These are phyloP conservation scores for Helotiales sp. DNA, from an alignment of 2,329 filamentous ascomycete genomes.

Conservation along the genomic window DNA sequence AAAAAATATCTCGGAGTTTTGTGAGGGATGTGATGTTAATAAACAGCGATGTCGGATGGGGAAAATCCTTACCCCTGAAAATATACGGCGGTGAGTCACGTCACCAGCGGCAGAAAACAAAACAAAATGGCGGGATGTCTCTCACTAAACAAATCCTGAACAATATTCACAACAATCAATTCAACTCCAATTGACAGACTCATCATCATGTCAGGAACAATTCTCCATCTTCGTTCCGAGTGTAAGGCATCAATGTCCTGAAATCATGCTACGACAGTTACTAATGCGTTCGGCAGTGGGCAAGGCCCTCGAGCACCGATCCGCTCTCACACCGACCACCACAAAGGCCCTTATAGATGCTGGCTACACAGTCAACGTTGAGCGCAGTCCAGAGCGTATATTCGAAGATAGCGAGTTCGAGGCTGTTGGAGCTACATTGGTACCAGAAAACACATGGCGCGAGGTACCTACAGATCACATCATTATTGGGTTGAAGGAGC, in stretches of 20 bases:
- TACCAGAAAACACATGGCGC: conserved; percentile 70
- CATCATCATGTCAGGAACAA: conserved; percentile 42
- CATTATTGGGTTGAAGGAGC: conserved; percentile 78
- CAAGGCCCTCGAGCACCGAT: conserved; percentile 49
- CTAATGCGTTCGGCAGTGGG: conserved; percentile 43
- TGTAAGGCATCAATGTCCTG: conserved; percentile 40
- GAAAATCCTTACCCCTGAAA: not conserved
- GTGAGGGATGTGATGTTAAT: not conserved
- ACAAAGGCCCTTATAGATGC: conserved; percentile 68
- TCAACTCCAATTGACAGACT: conserved; percentile 12
- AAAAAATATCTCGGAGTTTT: not conserved
- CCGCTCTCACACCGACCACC: conserved; percentile 48
- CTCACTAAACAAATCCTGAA: conserved; percentile 10
- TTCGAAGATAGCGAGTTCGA: conserved; percentile 66
- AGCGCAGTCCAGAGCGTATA: conserved; percentile 71
- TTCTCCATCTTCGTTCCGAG: conserved; percentile 48
- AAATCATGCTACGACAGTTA: conserved; percentile 31
- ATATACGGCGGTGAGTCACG: conserved; percentile 21
- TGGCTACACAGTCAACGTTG: conserved; percentile 71
- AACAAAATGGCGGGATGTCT: conserved; percentile 19
- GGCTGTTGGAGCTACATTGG: conserved; percentile 66
- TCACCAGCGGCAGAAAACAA: conserved; percentile 25
- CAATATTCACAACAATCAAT: conserved; percentile 19
- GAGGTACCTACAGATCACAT: conserved; percentile 71
- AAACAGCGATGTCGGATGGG: conserved; percentile 5